These are phyloP conservation scores for Lentinula sp. DNA, from an alignment of 768 basidiomycete species.

Conservation along the genomic window DNA sequence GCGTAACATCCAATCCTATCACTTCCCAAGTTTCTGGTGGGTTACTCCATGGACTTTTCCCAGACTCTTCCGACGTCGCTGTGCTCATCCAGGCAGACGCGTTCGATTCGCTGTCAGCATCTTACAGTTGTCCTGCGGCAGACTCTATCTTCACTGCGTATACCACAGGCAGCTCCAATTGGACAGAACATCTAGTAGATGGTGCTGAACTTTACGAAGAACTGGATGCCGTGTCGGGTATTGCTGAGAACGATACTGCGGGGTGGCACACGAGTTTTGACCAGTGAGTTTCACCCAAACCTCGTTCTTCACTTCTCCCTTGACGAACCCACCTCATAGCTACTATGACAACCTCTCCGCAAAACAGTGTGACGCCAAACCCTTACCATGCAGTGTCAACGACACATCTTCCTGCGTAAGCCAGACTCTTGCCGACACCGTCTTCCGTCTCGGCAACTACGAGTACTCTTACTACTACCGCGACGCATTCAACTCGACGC, in stretches of 20 bases:
- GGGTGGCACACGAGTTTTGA: constrained; percentile 49
- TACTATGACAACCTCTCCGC: constrained; percentile 49
- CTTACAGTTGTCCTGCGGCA: constrained; percentile 34
- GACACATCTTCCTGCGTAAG: constrained; percentile 37
- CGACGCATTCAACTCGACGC: constrained; percentile 36
- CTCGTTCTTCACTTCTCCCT: not conserved
- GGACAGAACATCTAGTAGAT: constrained; percentile 35
- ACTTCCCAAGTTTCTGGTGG: constrained; percentile 48
- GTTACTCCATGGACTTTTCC: constrained; percentile 39
- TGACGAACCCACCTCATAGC: constrained; percentile 16
- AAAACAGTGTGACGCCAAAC: constrained; percentile 42
- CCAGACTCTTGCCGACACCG: constrained; percentile 39
- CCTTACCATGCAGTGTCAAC: constrained; percentile 39
- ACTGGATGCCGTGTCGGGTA: constrained; percentile 39
- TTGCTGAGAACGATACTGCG: constrained; percentile 26
- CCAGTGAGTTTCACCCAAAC: constrained; percentile 29
- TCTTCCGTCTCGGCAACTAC: constrained; percentile 55
- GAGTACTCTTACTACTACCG: constrained; percentile 51
- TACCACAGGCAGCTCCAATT: constrained; percentile 32
- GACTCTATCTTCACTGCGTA: constrained; percentile 25
- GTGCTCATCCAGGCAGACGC: constrained; percentile 31
- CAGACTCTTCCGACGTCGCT: constrained; percentile 23
- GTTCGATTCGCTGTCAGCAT: constrained; percentile 44
- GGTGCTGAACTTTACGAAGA: constrained; percentile 33
- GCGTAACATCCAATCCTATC: constrained; percentile 47